Percentiles rank a stretch among this genome's conserved stretches.
Conservation (phyloP, 371 early-diverging fungal genomes). For the Caulochytrium protostelioides region DNA sequence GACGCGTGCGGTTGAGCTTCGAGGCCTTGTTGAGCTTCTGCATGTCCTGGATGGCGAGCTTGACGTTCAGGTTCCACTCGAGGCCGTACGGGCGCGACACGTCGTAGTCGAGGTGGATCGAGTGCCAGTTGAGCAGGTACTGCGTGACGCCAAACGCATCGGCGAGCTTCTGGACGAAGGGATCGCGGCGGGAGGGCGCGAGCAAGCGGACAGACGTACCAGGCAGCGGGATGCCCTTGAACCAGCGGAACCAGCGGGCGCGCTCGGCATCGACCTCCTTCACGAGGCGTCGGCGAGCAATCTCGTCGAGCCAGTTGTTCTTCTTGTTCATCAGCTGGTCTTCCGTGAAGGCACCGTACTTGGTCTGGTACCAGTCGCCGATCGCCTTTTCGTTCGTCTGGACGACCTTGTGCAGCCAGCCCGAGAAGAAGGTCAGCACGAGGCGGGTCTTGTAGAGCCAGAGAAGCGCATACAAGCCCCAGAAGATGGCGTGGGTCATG, state of each 20-base stretch:
- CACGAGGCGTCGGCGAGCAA: not conserved
- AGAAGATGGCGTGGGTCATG: slow-evolving; percentile 2
- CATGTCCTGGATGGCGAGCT: slow-evolving; percentile 3
- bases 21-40: slow-evolving; percentile 1
- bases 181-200: too few relatives aligned
- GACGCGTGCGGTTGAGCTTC: not conserved
- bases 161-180: not conserved
- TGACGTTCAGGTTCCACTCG: slow-evolving; percentile 4
- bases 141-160: not conserved
- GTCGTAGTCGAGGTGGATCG: slow-evolving; percentile 1
- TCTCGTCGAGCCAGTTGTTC: not conserved
- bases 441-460: not conserved
- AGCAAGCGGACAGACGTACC: too few relatives aligned
- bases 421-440: not conserved
- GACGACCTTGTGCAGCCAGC: not conserved
- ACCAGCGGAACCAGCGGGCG: too few relatives aligned
- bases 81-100: not conserved
- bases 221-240: too few relatives aligned
- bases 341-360: too few relatives aligned
- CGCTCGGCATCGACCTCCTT: slow-evolving; percentile 1
- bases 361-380: too few relatives aligned
- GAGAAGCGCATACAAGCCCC: slow-evolving; percentile 1
- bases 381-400: slow-evolving; percentile 1
- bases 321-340: not conserved
- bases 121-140: slow-evolving; percentile 2